Base-by-base conservation (phyloP, 2,329 filamentous ascomycete species). In the Cercospora sp. region DNA sequence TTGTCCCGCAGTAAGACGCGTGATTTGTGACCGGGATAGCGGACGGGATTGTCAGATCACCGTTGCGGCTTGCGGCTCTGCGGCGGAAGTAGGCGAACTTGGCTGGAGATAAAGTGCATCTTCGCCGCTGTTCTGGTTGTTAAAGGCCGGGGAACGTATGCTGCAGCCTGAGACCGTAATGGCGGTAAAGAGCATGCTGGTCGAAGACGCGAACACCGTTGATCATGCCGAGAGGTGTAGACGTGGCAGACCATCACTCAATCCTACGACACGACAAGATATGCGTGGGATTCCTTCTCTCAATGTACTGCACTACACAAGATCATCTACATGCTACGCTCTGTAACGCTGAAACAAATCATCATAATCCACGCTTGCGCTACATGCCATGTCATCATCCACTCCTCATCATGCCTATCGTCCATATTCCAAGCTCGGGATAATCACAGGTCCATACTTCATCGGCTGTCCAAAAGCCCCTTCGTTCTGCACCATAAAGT, bases 401-500 rank as follows among this genome's bases (percentile, higher is more conserved):
- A 9, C 55, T 59, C 8, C 7, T 32, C 26, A 1, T 55, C 24
- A 45, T 43, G 37, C 45, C 37, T 70, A 85, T 70, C 83, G 77
- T 40, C 83, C 83, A 76, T 84, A 85, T 75, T 85, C 83, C 75
- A 85, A 76, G 69, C 82, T 93, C 45, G 95, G 95, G 74, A 99
- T 89, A 80, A 98, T 94, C 16, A 99, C 95, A 10, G 95, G 95
- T 0, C 95, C 95, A 79, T 97, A 99, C 83, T 99, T 99, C 73
- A 95, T 94, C 59, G 95, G 92, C 72, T 87, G 86, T 45, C 88
- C 91, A 79, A 91, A 94, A 0, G 88, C 87, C 0, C 91, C 91
- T 74, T 97, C 94, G 1, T 92, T 93, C 81, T 99, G 95, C 24
- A 99, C 94, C 80, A 99, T 92, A 79, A 97, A 99, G 80, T 99